Evolutionary conservation across 1,284 basidiomycete species (phyloP).

Genomic region (Malassezia sp.): DNA sequence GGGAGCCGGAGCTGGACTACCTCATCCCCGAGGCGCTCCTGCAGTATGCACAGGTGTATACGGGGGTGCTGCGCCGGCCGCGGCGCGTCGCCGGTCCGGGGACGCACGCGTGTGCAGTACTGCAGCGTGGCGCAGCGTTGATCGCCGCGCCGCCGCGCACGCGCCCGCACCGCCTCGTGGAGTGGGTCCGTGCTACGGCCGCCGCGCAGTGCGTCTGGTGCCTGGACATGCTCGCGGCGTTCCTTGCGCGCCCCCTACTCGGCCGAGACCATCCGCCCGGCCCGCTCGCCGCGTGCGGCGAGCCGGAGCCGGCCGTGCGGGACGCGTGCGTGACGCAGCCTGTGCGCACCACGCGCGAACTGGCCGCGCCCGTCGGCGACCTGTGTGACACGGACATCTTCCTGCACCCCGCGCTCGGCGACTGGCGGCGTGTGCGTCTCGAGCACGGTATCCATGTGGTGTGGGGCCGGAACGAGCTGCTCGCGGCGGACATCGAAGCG

Average conservation of each 20-base stretch:
- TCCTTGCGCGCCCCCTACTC: too few relatives aligned
- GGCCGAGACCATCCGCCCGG: too few relatives aligned
- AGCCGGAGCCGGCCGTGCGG: too few relatives aligned
- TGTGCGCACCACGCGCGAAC: not conserved
- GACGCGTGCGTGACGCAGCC: slow-evolving; percentile 1
- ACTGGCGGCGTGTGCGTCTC: slow-evolving; percentile 32
- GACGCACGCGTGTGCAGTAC: too few relatives aligned
- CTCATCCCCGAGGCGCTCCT: slow-evolving; percentile 37
- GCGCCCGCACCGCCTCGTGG: not conserved
- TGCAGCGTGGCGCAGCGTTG: not conserved
- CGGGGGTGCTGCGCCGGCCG: slow-evolving; percentile 32
- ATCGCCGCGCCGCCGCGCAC: not conserved
- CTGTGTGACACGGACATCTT: slow-evolving; percentile 23
- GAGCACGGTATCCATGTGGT: slow-evolving; percentile 29
- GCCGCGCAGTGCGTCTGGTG: too few relatives aligned
- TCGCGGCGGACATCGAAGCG: slow-evolving; percentile 35
- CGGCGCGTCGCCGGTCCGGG: slow-evolving; percentile 33
- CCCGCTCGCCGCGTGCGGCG: too few relatives aligned
- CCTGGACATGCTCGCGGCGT: too few relatives aligned
- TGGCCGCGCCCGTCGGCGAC: slow-evolving; percentile 12
- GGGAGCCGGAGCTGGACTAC: slow-evolving; percentile 28
- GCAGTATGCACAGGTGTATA: slow-evolving; percentile 44
- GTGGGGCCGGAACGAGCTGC: slow-evolving; percentile 38
- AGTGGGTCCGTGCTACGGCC: not conserved
- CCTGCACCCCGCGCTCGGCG: slow-evolving; percentile 33